Base-by-base conservation (phyloP, 2,329 filamentous ascomycete species). In the Phoma sp. region DNA sequence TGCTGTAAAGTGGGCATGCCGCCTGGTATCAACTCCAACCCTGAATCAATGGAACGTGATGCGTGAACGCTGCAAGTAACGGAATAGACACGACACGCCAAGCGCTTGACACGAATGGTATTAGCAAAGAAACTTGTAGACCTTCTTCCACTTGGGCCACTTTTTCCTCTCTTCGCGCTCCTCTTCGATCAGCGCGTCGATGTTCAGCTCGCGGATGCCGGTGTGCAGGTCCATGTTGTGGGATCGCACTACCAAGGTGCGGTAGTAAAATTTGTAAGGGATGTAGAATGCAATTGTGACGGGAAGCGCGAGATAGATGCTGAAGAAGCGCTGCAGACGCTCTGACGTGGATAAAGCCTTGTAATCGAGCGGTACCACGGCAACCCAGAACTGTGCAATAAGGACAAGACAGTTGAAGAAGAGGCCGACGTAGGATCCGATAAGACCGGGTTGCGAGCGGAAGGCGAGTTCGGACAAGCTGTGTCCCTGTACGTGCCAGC, bases 221-320 rank as follows among this genome's bases (percentile, higher is more conserved):
- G 92, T 96, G 56, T 89, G 85, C 59, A 97, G 78, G 75, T 97
- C 93, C 87, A 97, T 96, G 60, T 96, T 88, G 45, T 82, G 80
- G 31, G 84, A 77, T 17, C 83, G 81, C 38, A 96, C 82, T 53
- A 91, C 81, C 1, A 81, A 78, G 1, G 92, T 96, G 52, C 81
- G 82, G 71, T 85, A 90, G 75, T 81, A 89, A 31, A 95, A 15
- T 77, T 96, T 96, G 77, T 96, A 94, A 0, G 75, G 80, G 10
- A 91, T 39, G 73, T 90, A 96, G 74, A 88, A 90, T 35, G 81
- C 62, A 17, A 87, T 62, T 22, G 91, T 84, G 61, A 91, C 85
- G 13, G 90, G 89, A 1, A 85, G 85, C 4, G 88, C 88, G 59
- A 91, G 81, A 73, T 88, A 92, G 58, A 84, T 82, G 55, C 88